phyloP scores from a whole-genome alignment of 768 basidiomycete species.

The Auriscalpium vulgare region DNA sequence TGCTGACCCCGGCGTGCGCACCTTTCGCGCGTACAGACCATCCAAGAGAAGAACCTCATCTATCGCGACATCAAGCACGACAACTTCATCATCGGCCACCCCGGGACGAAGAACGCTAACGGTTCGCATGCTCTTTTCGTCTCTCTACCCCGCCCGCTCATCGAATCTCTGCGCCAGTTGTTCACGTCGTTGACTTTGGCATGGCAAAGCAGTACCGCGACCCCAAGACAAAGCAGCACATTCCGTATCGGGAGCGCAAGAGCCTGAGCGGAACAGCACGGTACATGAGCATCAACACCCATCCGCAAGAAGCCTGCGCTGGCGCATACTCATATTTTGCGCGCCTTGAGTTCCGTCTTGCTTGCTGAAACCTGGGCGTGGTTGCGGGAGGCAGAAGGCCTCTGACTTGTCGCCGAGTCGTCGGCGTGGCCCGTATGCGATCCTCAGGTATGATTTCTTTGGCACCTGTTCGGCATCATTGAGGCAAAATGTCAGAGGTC shows the following conservation, averaged over 20 bases:
- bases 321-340: too few species aligned
- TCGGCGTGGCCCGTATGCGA: too few species aligned
- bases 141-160: neutral
- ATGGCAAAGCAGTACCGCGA: too few species aligned
- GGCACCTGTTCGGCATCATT: too few species aligned
- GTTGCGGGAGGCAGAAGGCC: too few species aligned
- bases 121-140: constrained; percentile 33
- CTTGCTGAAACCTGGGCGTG: too few species aligned
- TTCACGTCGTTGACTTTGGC: constrained; percentile 97
- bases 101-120: constrained; percentile 85
- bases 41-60: constrained; percentile 99
- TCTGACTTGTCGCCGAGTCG: too few species aligned
- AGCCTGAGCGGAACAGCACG: constrained; percentile 94
- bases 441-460: too few species aligned
- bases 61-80: constrained; percentile 99
- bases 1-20: constrained; percentile 23
- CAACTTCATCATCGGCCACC: constrained; percentile 95
- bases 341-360: too few species aligned
- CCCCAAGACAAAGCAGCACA: constrained; percentile 98
- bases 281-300: constrained; percentile 82
- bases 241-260: constrained; percentile 97
- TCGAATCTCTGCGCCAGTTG: constrained; percentile 33
- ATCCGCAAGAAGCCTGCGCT: too few species aligned
- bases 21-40: constrained; percentile 93
- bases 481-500: too few species aligned